These are phyloP conservation scores for Draba incana DNA, from an alignment of 345 rosid genomes.

Conservation along the genomic window DNA sequence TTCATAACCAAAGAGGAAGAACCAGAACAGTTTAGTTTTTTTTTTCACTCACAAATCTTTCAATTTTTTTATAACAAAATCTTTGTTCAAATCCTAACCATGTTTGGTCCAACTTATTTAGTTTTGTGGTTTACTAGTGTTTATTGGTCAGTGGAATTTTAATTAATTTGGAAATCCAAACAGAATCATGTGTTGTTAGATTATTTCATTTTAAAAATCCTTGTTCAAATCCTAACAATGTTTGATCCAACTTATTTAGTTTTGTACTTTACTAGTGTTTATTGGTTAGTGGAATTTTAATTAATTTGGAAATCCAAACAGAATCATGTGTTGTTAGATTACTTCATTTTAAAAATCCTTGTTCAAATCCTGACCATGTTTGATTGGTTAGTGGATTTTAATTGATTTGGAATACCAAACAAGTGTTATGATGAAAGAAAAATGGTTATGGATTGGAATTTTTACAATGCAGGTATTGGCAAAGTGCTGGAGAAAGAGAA, in stretches of 20 bases:
- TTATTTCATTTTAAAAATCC: not conserved
- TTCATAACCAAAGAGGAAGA: constrained; percentile 90
- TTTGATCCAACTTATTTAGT: not conserved
- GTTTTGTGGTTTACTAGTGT: not conserved
- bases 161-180: too few species aligned
- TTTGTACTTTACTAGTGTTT: not conserved
- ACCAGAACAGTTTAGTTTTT: constrained; percentile 69
- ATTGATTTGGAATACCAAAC: too few species aligned
- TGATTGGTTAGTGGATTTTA: too few species aligned
- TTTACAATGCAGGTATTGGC: constrained; percentile 66
- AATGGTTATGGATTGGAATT: too few species aligned
- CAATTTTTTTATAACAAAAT: not conserved
- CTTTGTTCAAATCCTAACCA: not conserved
- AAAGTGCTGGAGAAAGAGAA: constrained; percentile 86
- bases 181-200: too few species aligned
- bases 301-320: too few species aligned
- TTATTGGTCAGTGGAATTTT: too few species aligned
- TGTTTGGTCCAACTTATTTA: not conserved
- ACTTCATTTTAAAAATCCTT: not conserved
- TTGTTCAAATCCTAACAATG: not conserved
- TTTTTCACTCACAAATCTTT: not conserved
- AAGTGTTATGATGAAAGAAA: not conserved
- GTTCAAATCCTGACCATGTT: too few species aligned
- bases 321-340: too few species aligned
- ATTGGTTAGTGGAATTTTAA: too few species aligned